Base-by-base conservation (phyloP, 805 yeast species). In the Metschnikowia matae region DNA sequence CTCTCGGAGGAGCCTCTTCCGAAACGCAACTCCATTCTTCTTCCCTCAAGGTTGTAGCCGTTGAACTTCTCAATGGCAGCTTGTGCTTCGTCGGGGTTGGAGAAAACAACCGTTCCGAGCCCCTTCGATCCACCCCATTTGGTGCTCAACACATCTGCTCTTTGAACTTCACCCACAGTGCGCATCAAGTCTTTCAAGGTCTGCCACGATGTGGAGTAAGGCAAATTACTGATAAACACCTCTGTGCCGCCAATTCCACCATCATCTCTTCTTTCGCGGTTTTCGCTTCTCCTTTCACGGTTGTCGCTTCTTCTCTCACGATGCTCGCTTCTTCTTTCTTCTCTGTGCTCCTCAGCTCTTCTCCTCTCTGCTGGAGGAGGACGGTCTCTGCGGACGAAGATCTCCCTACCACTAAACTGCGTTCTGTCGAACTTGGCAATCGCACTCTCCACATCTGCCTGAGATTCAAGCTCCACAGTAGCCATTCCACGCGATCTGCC, bases 401-500 rank as follows among this genome's bases (percentile, higher is more conserved):
- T 85, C 60, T 82, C 84, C 67, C 97, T 83, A 13, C 89, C 95
- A 62, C 74, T 69, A 55, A 83, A 79, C 34, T 72, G 74, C 31
- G 83, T 74, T 62, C 87, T 84, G 68, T 87, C 86, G 60, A 77
- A 85, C 58, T 80, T 75, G 48, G 74, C 69, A 60, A 90, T 88
- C 11, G 97, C 97, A 21, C 71, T 75, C 43, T 74, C 77, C 5
- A 89, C 96, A 49, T 82, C 85, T 15, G 78, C 83, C 52, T 75
- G 75, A 51, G 73, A 73, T 11, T 82, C 73, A 61, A 85, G 91
- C 67, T 90, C 97, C 39, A 90, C 96, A 21, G 96, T 88, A 38
- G 91, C 92, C 92, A 85, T 86, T 54, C 96, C 96, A 69, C 92
- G 77, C 62, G 89, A 85, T 61, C 85, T 85, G 50, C 95, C 95